Evolutionary conservation across 129 eudicot species (phyloP).

Genomic region (Cynara cardunculus): DNA sequence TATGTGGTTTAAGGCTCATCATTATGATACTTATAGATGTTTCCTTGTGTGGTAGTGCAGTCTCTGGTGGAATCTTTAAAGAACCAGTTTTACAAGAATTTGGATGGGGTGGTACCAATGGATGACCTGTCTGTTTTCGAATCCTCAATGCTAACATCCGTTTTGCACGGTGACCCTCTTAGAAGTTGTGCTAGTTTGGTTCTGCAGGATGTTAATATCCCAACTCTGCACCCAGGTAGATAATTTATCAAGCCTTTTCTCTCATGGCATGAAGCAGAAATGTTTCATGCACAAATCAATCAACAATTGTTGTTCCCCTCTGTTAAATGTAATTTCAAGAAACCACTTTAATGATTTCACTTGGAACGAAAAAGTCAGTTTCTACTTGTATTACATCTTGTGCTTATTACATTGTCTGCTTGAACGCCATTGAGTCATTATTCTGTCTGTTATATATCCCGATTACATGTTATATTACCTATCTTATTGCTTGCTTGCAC

Average conservation of each 20-base stretch:
- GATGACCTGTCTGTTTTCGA: conserved; percentile 30
- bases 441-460: no score
- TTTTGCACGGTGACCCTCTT: conserved; percentile 18
- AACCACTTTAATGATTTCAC: neutral
- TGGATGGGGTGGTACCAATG: conserved; percentile 30
- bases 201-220: conserved; percentile 22
- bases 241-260: conserved; percentile 1
- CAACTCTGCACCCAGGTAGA: conserved; percentile 34
- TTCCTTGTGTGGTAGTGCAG: conserved; percentile 26
- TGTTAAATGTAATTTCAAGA: neutral
- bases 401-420: no score
- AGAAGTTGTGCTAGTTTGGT: conserved; percentile 17
- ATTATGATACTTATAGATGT: neutral
- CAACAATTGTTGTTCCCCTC: neutral
- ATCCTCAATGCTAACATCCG: conserved; percentile 22
- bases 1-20: neutral
- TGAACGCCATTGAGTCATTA: no score
- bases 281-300: neutral
- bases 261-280: neutral
- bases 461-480: no score
- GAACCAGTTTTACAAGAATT: conserved; percentile 37
- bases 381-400: no score
- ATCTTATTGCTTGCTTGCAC: no score
- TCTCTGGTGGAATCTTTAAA: conserved; percentile 46
- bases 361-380: neutral